These are phyloP conservation scores for Hypholoma sublateritium DNA, from an alignment of 768 basidiomycete species.

Conservation along the genomic window DNA sequence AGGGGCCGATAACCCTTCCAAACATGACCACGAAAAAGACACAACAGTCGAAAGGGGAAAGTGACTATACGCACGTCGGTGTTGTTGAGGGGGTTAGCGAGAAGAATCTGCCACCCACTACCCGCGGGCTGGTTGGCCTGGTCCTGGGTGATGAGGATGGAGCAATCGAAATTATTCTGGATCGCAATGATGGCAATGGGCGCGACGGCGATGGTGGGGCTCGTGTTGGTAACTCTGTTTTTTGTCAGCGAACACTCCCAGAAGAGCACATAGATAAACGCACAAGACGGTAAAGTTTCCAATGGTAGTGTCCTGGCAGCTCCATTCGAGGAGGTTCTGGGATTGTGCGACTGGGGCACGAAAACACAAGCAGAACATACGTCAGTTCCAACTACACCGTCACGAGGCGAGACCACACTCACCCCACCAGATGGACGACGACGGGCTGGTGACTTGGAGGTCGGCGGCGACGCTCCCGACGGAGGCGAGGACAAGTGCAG, in stretches of 20 bases:
- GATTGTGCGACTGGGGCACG: constrained; percentile 48
- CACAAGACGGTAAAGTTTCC: constrained; percentile 53
- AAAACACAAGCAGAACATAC: background rate
- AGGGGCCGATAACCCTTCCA: too few relatives aligned
- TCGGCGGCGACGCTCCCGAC: constrained; percentile 35
- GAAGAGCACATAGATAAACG: constrained; percentile 24
- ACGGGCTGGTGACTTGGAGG: constrained; percentile 46
- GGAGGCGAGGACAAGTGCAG: constrained; percentile 33
- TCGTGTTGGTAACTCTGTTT: constrained; percentile 11
- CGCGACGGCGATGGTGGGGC: constrained; percentile 35
- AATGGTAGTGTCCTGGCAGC: constrained; percentile 41
- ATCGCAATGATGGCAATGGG: constrained; percentile 49
- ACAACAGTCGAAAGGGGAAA: background rate
- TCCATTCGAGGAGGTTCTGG: constrained; percentile 60
- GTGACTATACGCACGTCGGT: constrained; percentile 43
- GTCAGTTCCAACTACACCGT: too few relatives aligned
- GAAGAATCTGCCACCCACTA: constrained; percentile 46
- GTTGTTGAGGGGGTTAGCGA: constrained; percentile 50
- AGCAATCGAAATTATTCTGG: constrained; percentile 60
- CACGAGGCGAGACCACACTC: constrained; percentile 19
- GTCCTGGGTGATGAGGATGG: constrained; percentile 46
- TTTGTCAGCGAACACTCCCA: background rate
- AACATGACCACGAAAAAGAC: too few relatives aligned
- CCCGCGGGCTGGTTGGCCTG: constrained; percentile 41
- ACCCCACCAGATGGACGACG: constrained; percentile 62